phyloP scores from a whole-genome alignment of 75 land plant species.

The Chamaecyparis obtusa region DNA sequence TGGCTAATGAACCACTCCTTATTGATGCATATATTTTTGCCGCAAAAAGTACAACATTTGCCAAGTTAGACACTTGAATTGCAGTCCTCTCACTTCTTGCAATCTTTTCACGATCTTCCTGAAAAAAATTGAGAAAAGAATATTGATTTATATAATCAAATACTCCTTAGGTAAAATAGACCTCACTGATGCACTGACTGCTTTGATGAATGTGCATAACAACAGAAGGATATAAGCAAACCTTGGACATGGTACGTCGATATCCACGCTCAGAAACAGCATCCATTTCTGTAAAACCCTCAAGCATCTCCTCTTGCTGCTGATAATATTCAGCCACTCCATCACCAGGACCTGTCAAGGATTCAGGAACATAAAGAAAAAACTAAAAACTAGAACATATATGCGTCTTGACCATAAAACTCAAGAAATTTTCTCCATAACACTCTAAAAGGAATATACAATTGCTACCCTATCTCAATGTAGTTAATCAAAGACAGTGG shows the following conservation, averaged over 20 bases:
- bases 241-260: constrained; percentile 65
- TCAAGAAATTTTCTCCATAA: neutral
- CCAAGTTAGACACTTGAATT: constrained; percentile 74
- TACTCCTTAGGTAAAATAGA: neutral
- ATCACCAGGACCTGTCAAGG: constrained; percentile 40
- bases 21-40: constrained; percentile 85
- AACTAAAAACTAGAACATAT: neutral
- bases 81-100: constrained; percentile 73
- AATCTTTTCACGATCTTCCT: constrained; percentile 76
- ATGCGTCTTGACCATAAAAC: neutral
- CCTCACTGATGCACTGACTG: neutral
- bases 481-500: neutral
- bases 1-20: constrained; percentile 84
- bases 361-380: neutral
- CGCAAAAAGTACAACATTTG: constrained; percentile 78
- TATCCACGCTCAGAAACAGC: constrained; percentile 68
- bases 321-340: constrained; percentile 88
- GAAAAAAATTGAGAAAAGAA: constrained; percentile 17
- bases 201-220: neutral
- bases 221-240: constrained; percentile 10
- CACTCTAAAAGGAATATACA: neutral
- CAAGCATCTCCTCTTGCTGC: constrained; percentile 94
- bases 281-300: constrained; percentile 91
- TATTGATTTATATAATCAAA: neutral
- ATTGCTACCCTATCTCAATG: neutral